Evolutionary conservation across 2,329 filamentous ascomycete genomes (phyloP).

Genomic region (Zalaria obscura): DNA sequence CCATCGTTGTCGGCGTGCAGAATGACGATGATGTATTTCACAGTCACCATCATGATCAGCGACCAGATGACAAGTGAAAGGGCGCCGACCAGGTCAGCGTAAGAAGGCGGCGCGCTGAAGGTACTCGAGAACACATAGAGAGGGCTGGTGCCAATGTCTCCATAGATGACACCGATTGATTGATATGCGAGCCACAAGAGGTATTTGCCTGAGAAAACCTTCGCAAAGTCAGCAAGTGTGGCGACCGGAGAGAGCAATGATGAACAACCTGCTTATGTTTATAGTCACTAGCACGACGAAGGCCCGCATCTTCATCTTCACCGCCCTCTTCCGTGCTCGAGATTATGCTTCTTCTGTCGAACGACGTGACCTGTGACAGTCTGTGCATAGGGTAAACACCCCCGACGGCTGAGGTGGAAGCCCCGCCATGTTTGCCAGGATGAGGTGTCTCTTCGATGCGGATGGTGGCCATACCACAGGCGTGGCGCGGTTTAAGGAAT

Average conservation of each 20-base stretch:
- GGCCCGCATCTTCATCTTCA: no score
- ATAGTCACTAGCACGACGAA: slow-evolving; percentile 8
- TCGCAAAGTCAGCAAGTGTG: slow-evolving; percentile 1
- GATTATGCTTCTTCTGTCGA: no score
- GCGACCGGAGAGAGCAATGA: neutral
- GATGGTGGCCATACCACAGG: no score
- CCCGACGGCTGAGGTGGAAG: no score
- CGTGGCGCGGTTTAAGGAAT: no score
- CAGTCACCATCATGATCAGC: slow-evolving; percentile 51
- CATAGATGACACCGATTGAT: slow-evolving; percentile 53
- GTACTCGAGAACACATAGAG: slow-evolving; percentile 60
- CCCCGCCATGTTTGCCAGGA: no score
- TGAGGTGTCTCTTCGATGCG: no score
- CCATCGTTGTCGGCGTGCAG: slow-evolving; percentile 55
- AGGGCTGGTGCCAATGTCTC: slow-evolving; percentile 54
- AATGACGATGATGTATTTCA: slow-evolving; percentile 56
- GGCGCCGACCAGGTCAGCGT: slow-evolving; percentile 47
- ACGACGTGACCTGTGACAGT: no score
- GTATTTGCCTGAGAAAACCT: slow-evolving; percentile 17
- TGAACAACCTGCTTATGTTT: slow-evolving; percentile 9
- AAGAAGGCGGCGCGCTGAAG: slow-evolving; percentile 39
- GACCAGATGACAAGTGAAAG: slow-evolving; percentile 58
- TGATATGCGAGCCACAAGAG: slow-evolving; percentile 44
- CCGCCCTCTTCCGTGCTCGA: no score
- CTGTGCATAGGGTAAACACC: no score